Conservation (phyloP, 345 rosid genomes). For the Alliaria petiolata region DNA sequence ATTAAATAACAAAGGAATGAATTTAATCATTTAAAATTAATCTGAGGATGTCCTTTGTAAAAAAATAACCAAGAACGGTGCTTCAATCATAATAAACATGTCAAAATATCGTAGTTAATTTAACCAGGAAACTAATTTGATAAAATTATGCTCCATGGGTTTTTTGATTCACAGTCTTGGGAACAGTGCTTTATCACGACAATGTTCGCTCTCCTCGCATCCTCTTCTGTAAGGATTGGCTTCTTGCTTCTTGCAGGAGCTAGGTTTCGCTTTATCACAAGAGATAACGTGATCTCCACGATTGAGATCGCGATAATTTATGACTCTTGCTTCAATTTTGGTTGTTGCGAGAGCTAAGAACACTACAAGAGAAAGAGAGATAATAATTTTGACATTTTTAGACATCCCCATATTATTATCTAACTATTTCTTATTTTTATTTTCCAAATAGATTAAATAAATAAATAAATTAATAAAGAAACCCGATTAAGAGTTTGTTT, state of each 20-base stretch:
- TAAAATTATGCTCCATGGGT: no score
- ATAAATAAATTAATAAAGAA: neutral
- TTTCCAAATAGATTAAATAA: constrained; percentile 3
- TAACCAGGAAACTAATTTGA: no score
- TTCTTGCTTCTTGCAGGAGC: neutral
- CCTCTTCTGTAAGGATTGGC: constrained; percentile 15
- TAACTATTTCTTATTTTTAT: neutral
- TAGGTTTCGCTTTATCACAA: neutral
- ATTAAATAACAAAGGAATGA: neutral
- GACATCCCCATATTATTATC: constrained; percentile 25
- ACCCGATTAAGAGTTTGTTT: neutral
- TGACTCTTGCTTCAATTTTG: neutral
- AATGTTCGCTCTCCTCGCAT: neutral
- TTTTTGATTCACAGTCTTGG: no score
- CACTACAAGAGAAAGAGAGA: constrained; percentile 1
- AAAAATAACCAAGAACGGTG: no score
- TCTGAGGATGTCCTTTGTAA: neutral
- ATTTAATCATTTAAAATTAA: neutral
- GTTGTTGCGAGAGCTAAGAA: constrained; percentile 14
- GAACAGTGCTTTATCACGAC: neutral
- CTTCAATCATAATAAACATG: no score
- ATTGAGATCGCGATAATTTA: neutral
- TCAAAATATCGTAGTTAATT: no score
- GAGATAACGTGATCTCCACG: neutral
- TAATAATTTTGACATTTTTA: neutral